Evolutionary conservation across 257 asterid genomes (phyloP), one percentile per base, ranked within the genome.

Genomic region (Ballota nigra): DNA sequence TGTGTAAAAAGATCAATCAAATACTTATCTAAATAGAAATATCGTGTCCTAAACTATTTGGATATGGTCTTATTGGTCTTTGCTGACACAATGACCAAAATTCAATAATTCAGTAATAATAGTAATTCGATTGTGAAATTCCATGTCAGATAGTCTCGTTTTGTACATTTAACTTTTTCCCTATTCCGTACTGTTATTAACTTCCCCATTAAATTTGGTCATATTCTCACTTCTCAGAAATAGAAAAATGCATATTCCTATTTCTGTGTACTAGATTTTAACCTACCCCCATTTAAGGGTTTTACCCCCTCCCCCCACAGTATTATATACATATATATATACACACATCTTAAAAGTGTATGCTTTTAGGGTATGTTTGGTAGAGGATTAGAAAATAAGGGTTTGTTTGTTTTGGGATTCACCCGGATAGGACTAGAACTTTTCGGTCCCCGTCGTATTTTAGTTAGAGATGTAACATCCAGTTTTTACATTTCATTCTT

Each of bases 1-100:
- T n/a, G 8, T 38, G 15, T 38, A 43, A 3, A n/a, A n/a, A n/a
- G n/a, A n/a, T n/a, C n/a, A n/a, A n/a, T n/a, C n/a, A n/a, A n/a
- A n/a, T n/a, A n/a, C n/a, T n/a, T n/a, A n/a, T n/a, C n/a, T n/a
- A n/a, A n/a, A n/a, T n/a, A n/a, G n/a, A 38, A 38, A 38, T 38
- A 8, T 36, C 47, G 47, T 11, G 47, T 40, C 47, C 47, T n/a
- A n/a, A n/a, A n/a, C n/a, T n/a, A n/a, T n/a, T n/a, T 43, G 52
- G 18, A 6, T 61, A 36, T 36, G 2, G 43, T 36, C 6, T 26
- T 36, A 36, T 36, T 36, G 77, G 62, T 67, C 79, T 59, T 74
- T 77, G 45, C 69, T 63, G 70, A 63, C 82, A 65, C 60, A 69
- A 45, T 43, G 82, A 73, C 79, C 53, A n/a, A 36, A 68, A 38